Evolutionary conservation across 2,329 filamentous ascomycete genomes (phyloP), one percentile per base, ranked within the genome.

Genomic region (Blumeria graminis): DNA sequence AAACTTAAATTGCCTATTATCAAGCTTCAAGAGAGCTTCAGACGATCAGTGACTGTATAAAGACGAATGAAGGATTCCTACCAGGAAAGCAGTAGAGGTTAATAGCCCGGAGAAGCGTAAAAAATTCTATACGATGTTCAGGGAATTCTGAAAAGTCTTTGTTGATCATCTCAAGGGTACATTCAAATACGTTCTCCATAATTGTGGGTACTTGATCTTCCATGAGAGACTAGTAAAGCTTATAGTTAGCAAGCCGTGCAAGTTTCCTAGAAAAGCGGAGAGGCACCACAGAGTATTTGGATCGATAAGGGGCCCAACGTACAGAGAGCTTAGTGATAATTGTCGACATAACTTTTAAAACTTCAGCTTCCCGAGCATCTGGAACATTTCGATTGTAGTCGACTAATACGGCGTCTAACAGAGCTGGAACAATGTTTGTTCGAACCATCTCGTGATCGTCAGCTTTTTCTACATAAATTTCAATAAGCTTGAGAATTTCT

Each of bases 71-170:
- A 22, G 35, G 22, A 2, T 7, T 64, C 69, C 56, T 70, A 75
- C 73, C 84, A 52, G 87, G 87, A 81, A 98, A 98, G 71, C 92
- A 98, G 69, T 94, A 87, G 52, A 96, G 73, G 69, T 98, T 98
- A 71, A 98, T 96, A 13, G 90, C 86, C 62, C 93, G 80, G 39
- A 98, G 76, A 28, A 98, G 78, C 70, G 94, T 95, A 77, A 98
- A 98, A 71, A 98, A 98, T 69, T 96, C 90, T n/a, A 98, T 92
- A 57, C 93, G 84, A 68, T 98, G 92, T 69, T 98, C 92, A 0
- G 92, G 92, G 69, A 94, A 98, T 68, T 98, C 92, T 51, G 93
- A 95, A 70, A 98, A 98, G 70, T 98, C 92, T 72, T 98, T 98
- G 78, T 96, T 98, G 72, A 98, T 98, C 92, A 98, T 98, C 65